Base-by-base conservation (phyloP, 129 eudicot species). In the Glebionis coronaria region DNA sequence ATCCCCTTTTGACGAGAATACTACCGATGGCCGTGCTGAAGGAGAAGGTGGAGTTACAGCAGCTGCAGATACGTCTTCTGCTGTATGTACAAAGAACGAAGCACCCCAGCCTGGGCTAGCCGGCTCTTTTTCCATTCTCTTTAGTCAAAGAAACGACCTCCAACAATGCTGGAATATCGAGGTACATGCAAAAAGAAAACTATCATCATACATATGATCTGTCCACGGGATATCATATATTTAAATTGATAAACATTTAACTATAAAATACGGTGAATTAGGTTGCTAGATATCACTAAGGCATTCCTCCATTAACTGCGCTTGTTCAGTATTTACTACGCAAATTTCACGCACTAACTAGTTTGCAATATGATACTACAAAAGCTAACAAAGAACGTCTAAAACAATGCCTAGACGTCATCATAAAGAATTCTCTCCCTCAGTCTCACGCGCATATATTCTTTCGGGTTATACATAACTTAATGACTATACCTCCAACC, bases 1-100 rank as follows among this genome's bases (percentile, higher is more conserved):
- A 3, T 88, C 98, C 11, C 82, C 96, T 75, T 88, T 86, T 15
- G 95, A 86, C 35, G 96, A 85, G 57, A 82, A 86, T 19, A 93
- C 91, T 44, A 84, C 96, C 0, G 98, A 84, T 25, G 97, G 95
- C 15, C 97, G 82, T 61, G 97, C 79, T 68, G 99, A 83, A 61
- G 84, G 85, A 73, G 85, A 80, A 72, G 88, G 88, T 9, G 89
- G 88, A 11, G 84, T 87, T 57, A 83, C 87, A 74, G 75, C 84
- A 46, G 84, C 91, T 74, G 82, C 79, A 12, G 93, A 80, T 31
- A 81, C 90, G 77, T 86, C 91, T 72, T 87, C 95, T 49, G 85
- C 74, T 69, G 98, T 80, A 63, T 83, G 93, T 82, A 84, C 76
- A 46, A 87, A 76, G 44, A 86, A 83, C 23, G 98, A 86, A 64